These are phyloP conservation scores for Magnaporthales sp. DNA, from an alignment of 2,329 filamentous ascomycete species.

Conservation along the genomic window DNA sequence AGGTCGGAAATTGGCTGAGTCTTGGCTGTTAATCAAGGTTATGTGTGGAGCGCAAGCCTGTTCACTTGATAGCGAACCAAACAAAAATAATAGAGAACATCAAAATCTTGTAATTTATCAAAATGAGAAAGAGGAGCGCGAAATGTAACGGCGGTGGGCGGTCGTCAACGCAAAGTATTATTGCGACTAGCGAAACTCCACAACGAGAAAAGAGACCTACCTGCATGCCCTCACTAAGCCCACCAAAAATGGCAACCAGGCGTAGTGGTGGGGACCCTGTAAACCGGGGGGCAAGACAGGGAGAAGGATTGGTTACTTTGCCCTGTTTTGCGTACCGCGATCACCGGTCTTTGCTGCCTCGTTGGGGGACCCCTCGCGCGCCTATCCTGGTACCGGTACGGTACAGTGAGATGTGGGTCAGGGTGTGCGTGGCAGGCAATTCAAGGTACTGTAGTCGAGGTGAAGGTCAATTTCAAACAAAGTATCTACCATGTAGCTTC, in stretches of 20 bases:
- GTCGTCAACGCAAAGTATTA: neutral
- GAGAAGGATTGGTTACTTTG: slow-evolving; percentile 3
- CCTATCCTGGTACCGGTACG: neutral
- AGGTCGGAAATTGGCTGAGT: neutral
- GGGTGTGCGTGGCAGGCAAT: neutral
- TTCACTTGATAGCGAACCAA: neutral
- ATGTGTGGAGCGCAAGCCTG: neutral
- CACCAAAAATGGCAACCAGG: neutral
- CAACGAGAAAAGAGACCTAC: neutral
- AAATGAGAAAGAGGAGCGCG: neutral
- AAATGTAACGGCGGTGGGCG: neutral
- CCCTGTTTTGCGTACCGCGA: slow-evolving; percentile 6
- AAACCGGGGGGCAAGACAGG: neutral
- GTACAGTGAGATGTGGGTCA: neutral
- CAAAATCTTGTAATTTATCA: neutral
- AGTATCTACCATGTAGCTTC: neutral
- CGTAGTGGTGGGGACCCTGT: slow-evolving; percentile 1
- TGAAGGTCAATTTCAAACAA: neutral
- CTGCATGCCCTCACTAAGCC: neutral
- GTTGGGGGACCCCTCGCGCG: neutral
- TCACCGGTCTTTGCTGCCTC: slow-evolving; percentile 4
- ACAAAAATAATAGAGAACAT: neutral
- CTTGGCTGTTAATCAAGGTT: neutral
- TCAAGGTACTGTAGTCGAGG: neutral
- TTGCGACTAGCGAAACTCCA: neutral